Base-by-base conservation (phyloP, 768 basidiomycete genomes). In the Asterophora lycoperdoides region DNA sequence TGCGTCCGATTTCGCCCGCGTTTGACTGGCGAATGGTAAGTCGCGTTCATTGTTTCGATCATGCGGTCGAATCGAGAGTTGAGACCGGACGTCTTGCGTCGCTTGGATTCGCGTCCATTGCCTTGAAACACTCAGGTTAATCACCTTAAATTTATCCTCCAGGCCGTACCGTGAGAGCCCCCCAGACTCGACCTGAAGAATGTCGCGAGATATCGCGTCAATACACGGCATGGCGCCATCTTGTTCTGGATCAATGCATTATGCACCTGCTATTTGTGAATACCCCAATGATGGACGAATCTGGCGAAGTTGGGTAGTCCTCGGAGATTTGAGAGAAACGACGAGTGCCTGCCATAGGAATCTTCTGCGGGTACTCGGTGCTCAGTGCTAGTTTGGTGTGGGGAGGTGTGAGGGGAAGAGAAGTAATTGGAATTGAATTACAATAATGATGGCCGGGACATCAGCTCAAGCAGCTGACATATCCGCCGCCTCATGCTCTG, bases 21-120 rank as follows among this genome's bases (percentile, higher is more conserved):
- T 44, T 44, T 57, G 38, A 45, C 54, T 37, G 65, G 57, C 42
- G 49, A 58, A 46, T 65, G 56, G 53, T 66, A 60, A 34, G 68
- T 60, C n/a, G 66, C 53, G 46, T 77, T 73, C 68, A 85, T 79
- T 2, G 76, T 71, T 43, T 79, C 72, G 26, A 87, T 65, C 86
- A 89, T 88, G 37, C 71, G 71, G 61, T 88, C 85, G 55, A 80
- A 85, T 33, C 77, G 76, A 29, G 73, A 61, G 55, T 87, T 88
- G 41, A 82, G 64, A 7, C 75, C 74, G 32, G 56, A 62, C n/a
- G 65, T 67, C 56, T 68, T 78, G 19, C 71, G 72, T 15, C 80
- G 76, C 54, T 81, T 86, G n/a, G 59, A 59, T 55, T 36, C 13
- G 15, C 30, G 51, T 7, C 29, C 44, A 26, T 28, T 4, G 40